A percentile compares a stretch with the other conserved stretches of the same genome.
Evolutionary conservation across 306 rosid genomes (phyloP).

Genomic region (Leucaena leucocephala): DNA sequence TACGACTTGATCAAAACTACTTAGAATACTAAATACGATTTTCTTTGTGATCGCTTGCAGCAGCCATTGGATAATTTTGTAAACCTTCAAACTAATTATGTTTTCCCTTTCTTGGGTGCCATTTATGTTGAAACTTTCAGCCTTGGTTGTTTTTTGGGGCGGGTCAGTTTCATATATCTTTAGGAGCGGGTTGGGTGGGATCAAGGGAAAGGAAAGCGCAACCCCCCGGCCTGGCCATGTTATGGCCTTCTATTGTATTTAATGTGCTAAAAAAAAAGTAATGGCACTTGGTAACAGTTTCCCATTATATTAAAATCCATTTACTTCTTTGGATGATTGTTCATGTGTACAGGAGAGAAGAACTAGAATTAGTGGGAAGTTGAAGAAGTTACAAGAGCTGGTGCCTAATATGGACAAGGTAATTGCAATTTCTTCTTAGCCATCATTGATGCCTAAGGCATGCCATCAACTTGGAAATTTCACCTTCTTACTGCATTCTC

Average conservation of each 20-base stretch:
- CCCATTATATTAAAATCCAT: not conserved
- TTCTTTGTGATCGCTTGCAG: not conserved
- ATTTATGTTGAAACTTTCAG: not conserved
- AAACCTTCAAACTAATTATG: not conserved
- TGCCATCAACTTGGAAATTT: not conserved
- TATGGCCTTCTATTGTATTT: not conserved
- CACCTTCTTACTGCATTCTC: not conserved
- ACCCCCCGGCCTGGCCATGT: not conserved
- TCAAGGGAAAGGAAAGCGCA: not conserved
- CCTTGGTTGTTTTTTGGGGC: too few relatives aligned
- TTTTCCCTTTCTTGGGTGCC: not conserved
- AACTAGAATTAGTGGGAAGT: conserved; percentile 73
- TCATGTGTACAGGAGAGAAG: conserved; percentile 59
- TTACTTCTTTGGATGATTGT: not conserved
- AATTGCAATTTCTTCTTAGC: not conserved
- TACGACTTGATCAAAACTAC: too few relatives aligned
- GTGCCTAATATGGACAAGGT: conserved; percentile 89
- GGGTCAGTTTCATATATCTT: not conserved
- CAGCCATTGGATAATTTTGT: not conserved
- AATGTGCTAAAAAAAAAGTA: not conserved
- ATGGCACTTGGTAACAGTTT: not conserved
- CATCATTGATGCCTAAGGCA: not conserved
- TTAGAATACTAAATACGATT: not conserved
- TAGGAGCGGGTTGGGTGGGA: not conserved
- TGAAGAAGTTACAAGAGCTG: conserved; percentile 71